phyloP scores from a whole-genome alignment of 345 rosid genomes.

The Brassica rapa region DNA sequence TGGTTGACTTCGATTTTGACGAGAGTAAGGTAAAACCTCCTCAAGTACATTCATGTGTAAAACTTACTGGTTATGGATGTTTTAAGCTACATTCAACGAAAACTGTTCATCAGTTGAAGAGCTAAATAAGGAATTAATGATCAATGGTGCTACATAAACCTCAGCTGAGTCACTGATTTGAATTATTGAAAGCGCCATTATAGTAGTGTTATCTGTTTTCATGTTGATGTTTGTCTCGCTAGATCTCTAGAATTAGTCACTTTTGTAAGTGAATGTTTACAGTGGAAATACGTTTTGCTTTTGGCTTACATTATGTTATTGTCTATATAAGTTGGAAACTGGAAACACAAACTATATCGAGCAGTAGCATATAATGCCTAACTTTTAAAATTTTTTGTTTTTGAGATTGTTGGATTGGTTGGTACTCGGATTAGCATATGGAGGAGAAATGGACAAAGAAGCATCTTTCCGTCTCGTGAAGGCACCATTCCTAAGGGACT shows the following conservation, averaged over 20 bases:
- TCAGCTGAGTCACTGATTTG: neutral
- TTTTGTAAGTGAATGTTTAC: neutral
- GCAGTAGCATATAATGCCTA: neutral
- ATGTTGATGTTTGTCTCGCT: neutral
- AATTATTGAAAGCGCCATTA: neutral
- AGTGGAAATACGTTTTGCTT: too few species aligned
- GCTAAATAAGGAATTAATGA: neutral
- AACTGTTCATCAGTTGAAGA: neutral
- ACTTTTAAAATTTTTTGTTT: neutral
- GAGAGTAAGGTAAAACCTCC: conserved; percentile 79
- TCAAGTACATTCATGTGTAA: neutral
- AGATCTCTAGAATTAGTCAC: neutral
- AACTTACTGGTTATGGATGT: neutral
- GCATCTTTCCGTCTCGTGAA: conserved; percentile 71
- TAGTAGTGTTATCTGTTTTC: neutral
- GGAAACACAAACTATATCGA: neutral
- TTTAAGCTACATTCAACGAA: conserved; percentile 1
- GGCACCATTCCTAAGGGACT: conserved; percentile 70
- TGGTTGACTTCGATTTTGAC: conserved; percentile 90
- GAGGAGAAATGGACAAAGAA: conserved; percentile 76
- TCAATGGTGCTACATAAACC: neutral
- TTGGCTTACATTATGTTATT: neutral
- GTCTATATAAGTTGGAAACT: neutral
- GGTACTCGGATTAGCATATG: conserved; percentile 83
- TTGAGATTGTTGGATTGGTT: conserved; percentile 81